Percentiles rank a stretch among this genome's conserved stretches.
phyloP scores from a whole-genome alignment of 2,329 filamentous ascomycete species.

The Aspergillus cejpii region DNA sequence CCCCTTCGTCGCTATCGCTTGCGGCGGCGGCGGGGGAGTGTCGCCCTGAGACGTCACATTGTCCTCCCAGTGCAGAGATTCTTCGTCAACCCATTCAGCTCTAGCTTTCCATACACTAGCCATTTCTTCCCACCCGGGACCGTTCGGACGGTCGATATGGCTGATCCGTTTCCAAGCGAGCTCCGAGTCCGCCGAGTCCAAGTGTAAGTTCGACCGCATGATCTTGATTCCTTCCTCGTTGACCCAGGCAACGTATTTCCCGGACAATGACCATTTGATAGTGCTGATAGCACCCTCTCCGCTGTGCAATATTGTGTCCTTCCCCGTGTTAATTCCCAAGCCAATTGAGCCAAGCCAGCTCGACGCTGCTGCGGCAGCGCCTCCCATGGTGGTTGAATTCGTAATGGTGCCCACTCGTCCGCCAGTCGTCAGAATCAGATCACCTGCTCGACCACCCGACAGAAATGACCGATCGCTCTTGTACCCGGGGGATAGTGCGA shows the following conservation, averaged over 20 bases:
- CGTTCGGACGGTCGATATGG: conserved; percentile 82
- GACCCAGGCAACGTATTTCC: conserved; percentile 88
- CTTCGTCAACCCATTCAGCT: conserved; percentile 87
- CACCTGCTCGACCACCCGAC: conserved; percentile 82
- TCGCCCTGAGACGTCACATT: conserved; percentile 33
- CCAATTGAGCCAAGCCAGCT: conserved; percentile 90
- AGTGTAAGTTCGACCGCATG: conserved; percentile 80
- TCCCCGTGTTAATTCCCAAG: conserved; percentile 67
- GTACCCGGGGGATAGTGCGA: conserved; percentile 91
- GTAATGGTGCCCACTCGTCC: conserved; percentile 69
- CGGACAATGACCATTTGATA: conserved; percentile 90
- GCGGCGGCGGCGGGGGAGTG: conserved; percentile 39
- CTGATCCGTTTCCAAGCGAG: conserved; percentile 91
- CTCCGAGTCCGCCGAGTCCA: conserved; percentile 69
- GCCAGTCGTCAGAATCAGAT: conserved; percentile 76
- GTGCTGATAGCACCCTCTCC: conserved; percentile 86
- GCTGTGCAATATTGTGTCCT: conserved; percentile 79
- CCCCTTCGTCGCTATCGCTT: conserved; percentile 38
- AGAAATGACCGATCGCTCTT: conserved; percentile 82
- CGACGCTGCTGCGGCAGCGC: conserved; percentile 69
- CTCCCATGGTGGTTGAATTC: conserved; percentile 75
- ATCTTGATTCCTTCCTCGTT: conserved; percentile 98
- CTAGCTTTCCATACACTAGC: conserved; percentile 89
- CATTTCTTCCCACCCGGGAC: conserved; percentile 91
- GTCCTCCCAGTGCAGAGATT: conserved; percentile 67